Percentiles rank a stretch among this genome's conserved stretches.
These are phyloP conservation scores for Pilatotrama ljubarskyi DNA, from an alignment of 768 basidiomycete species.

Conservation along the genomic window DNA sequence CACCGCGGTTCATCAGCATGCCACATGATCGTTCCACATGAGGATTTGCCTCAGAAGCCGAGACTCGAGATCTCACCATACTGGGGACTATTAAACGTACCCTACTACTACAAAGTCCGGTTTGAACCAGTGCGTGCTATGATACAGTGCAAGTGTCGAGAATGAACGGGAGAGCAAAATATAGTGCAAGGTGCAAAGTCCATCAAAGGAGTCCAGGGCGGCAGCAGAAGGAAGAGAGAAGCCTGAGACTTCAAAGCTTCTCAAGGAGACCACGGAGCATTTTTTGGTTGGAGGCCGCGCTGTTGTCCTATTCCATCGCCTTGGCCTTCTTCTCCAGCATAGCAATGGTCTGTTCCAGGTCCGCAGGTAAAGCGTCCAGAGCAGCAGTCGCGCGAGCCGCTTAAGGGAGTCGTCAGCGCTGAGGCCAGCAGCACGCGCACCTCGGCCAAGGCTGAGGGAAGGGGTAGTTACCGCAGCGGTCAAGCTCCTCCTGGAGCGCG, in stretches of 20 bases:
- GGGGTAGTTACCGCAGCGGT: slow-evolving; percentile 46
- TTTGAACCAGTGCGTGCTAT: too few species aligned
- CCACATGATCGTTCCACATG: too few species aligned
- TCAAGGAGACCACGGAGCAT: slow-evolving; percentile 31
- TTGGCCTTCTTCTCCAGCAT: slow-evolving; percentile 56
- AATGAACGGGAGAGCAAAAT: background rate
- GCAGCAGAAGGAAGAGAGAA: background rate
- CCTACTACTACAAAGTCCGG: too few species aligned
- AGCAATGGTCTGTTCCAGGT: slow-evolving; percentile 52
- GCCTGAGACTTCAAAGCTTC: slow-evolving; percentile 18
- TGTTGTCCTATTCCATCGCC: slow-evolving; percentile 33
- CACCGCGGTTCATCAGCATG: too few species aligned
- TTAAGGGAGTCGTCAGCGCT: slow-evolving; percentile 24
- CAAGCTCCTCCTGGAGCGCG: slow-evolving; percentile 44
- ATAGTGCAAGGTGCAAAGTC: background rate
- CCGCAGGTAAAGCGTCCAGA: slow-evolving; percentile 48
- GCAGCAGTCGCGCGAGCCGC: slow-evolving; percentile 45
- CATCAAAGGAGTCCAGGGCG: background rate
- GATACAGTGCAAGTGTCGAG: background rate
- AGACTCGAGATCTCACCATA: too few species aligned
- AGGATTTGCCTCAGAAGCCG: too few species aligned
- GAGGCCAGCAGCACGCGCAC: slow-evolving; percentile 8
- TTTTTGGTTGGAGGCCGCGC: slow-evolving; percentile 30
- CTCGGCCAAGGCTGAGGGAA: background rate
- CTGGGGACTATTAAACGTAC: too few species aligned